Base-by-base conservation (phyloP, 169 alveolate genomes). In the Plasmodium cynomolgi region DNA sequence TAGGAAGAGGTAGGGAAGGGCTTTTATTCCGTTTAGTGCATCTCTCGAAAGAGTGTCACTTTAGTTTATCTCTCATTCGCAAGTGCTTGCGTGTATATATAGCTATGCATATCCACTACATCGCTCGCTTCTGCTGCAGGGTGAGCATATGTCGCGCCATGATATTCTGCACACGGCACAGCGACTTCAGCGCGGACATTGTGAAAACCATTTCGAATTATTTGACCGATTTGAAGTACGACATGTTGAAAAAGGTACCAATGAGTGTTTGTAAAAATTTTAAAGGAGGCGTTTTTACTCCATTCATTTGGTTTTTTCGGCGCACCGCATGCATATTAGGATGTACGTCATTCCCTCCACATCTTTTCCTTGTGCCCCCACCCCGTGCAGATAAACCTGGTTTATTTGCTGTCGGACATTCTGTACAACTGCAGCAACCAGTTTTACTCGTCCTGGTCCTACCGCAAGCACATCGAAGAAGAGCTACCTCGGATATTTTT, bases 391-490 rank as follows among this genome's bases (percentile, higher is more conserved):
- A 75, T 96, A 80, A 96, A 96, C 71, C 93, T 96, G n/a, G 91
- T 93, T 20, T 96, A 96, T 50, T 95, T 96, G 41, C 54, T 96
- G 39, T 93, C 96, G 39, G 97, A 96, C 85, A 79, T 96, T 71
- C 81, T 96, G 20, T 92, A 92, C 92, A 96, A 96, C 91, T 92
- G 96, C 31, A 93, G 96, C 54, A 90, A 92, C 29, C 95, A 93
- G 73, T 82, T 93, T 82, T 94, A 88, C 13, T 92, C 95, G 17
- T 96, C 97, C 23, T 95, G 97, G 96, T 73, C 97, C 33, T 96
- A 94, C 84, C 56, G 97, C 7, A 91, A 91, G 56, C 93, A 90
- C 73, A 74, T 96, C 20, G 97, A 96, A 81, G 96, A 96, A 54
- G 85, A 83, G 74, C 77, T 96, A 17, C 97, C 97, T 20, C 83